Evolutionary conservation across 768 basidiomycete species (phyloP).

Genomic region (Saitozyma podzolica): DNA sequence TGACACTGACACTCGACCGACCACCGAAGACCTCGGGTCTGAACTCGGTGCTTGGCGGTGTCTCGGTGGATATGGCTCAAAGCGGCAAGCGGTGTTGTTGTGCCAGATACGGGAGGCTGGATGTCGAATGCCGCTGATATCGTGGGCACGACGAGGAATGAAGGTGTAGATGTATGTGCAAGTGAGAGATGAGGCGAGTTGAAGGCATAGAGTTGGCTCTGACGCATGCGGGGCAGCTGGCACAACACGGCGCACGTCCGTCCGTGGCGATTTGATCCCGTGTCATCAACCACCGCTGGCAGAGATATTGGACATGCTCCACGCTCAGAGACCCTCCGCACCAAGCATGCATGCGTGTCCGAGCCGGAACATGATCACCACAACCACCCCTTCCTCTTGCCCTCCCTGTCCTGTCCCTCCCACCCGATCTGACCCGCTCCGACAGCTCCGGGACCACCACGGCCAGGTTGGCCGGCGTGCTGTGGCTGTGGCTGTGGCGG

Average conservation of each 20-base stretch:
- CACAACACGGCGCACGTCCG: too few species aligned
- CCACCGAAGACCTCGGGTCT: too few species aligned
- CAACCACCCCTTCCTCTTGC: slow-evolving; percentile 19
- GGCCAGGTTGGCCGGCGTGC: neutral
- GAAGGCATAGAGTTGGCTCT: too few species aligned
- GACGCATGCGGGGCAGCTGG: too few species aligned
- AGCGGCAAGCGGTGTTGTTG: too few species aligned
- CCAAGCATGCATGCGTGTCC: neutral
- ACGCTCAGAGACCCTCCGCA: neutral
- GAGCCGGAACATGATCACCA: slow-evolving; percentile 15
- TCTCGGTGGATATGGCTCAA: too few species aligned
- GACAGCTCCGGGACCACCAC: neutral
- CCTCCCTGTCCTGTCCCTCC: slow-evolving; percentile 22
- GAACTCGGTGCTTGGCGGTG: too few species aligned
- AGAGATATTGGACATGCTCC: neutral
- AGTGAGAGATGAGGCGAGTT: neutral
- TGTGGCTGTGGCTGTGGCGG: slow-evolving; percentile 4
- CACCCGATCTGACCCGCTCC: slow-evolving; percentile 21
- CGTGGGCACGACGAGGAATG: neutral
- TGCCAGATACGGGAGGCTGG: too few species aligned
- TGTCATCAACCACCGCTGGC: neutral
- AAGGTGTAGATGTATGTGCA: neutral
- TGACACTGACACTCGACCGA: too few species aligned
- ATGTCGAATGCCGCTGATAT: slow-evolving; percentile 1
- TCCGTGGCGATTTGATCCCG: too few species aligned